Percentiles rank a stretch among this genome's conserved stretches.
Evolutionary conservation across 768 basidiomycete genomes (phyloP).

Genomic region (Amanita exitialis): DNA sequence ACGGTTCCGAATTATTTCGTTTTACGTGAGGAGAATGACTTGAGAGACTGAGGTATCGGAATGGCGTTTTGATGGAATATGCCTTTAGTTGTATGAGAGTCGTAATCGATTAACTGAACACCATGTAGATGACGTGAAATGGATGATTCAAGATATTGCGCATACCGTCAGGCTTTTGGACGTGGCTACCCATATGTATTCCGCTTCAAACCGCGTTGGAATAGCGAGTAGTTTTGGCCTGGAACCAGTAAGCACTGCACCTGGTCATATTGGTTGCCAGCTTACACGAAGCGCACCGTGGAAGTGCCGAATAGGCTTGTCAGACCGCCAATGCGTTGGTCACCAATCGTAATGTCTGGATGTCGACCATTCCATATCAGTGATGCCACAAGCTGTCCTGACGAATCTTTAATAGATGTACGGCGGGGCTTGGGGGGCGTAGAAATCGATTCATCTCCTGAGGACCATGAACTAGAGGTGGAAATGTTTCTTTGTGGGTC

Average conservation of each 20-base stretch:
- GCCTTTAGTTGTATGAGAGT: constrained; percentile 37
- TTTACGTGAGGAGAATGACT: constrained; percentile 11
- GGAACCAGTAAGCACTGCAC: constrained; percentile 4
- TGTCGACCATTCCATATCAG: constrained; percentile 44
- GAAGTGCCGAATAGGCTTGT: constrained; percentile 49
- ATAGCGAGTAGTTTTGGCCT: constrained; percentile 53
- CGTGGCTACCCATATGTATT: constrained; percentile 52
- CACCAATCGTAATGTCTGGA: constrained; percentile 40
- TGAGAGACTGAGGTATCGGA: constrained; percentile 26
- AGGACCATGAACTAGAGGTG: constrained; percentile 8
- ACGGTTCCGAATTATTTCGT: constrained; percentile 8
- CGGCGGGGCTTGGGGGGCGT: constrained; percentile 14
- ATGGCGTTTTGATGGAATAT: constrained; percentile 41
- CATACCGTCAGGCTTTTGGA: constrained; percentile 40
- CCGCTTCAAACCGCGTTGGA: constrained; percentile 53
- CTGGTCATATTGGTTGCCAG: background rate
- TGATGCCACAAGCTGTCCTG: constrained; percentile 31
- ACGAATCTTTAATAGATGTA: constrained; percentile 33
- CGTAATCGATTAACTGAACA: constrained; percentile 41
- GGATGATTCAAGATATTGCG: background rate
- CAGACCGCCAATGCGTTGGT: constrained; percentile 40
- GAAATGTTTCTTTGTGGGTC: background rate
- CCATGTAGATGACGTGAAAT: constrained; percentile 5
- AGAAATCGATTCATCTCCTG: constrained; percentile 9
- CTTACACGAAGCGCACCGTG: constrained; percentile 45